phyloP scores from a whole-genome alignment of 2,329 filamentous ascomycete species.

The Cryoendolithus antarcticus region DNA sequence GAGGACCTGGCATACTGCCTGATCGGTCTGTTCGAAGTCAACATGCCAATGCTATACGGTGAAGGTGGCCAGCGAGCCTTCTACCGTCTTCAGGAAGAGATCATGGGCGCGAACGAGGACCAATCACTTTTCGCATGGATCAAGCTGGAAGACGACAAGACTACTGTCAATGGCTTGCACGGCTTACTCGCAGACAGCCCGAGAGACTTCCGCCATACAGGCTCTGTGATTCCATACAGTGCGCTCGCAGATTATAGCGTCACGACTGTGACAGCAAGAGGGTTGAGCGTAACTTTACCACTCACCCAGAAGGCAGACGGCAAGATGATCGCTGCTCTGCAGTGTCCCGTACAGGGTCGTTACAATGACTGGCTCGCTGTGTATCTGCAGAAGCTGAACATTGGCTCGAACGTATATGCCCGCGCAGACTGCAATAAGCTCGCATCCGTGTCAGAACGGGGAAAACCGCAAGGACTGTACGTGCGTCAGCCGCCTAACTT shows the following conservation, averaged over 20 bases:
- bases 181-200: constrained; percentile 1
- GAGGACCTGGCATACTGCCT: constrained; percentile 36
- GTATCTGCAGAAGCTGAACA: constrained; percentile 16
- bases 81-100: constrained; percentile 25
- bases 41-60: constrained; percentile 35
- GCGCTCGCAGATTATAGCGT: constrained; percentile 16
- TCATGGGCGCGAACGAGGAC: constrained; percentile 8
- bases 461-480: constrained; percentile 10
- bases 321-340: constrained; percentile 19
- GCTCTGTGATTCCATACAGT: constrained; percentile 11
- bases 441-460: constrained; percentile 7
- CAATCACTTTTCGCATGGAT: constrained; percentile 2
- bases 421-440: constrained; percentile 12
- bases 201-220: background rate
- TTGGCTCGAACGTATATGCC: constrained; percentile 10
- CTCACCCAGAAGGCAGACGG: constrained; percentile 5
- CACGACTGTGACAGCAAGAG: constrained; percentile 7
- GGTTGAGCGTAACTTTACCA: constrained; percentile 6
- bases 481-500: constrained; percentile 12
- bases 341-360: constrained; percentile 21
- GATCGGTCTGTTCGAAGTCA: constrained; percentile 32
- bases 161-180: background rate
- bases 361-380: constrained; percentile 21
- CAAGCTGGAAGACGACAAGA: constrained; percentile 1
- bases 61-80: constrained; percentile 17